Evolutionary conservation across 345 rosid species (phyloP).

Genomic region (Melaleuca quinquenervia): DNA sequence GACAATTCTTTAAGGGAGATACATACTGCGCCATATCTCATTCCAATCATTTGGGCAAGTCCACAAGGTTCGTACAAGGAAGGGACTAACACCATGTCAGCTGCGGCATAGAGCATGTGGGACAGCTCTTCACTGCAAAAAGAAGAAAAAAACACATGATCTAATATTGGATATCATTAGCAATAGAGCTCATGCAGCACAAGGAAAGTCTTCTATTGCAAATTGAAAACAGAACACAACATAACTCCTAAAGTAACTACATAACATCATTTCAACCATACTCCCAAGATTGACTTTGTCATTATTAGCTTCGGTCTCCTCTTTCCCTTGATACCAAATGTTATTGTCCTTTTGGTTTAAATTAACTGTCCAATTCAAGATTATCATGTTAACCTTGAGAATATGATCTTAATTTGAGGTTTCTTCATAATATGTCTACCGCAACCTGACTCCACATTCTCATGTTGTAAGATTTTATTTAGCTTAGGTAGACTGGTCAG

Average conservation of each 20-base stretch:
- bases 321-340: not conserved
- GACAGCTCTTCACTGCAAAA: conserved; percentile 43
- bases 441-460: not conserved
- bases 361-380: not conserved
- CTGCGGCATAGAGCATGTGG: conserved; percentile 59
- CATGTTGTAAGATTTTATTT: not conserved
- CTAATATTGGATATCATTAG: not conserved
- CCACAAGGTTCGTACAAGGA: conserved; percentile 59
- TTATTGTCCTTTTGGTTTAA: not conserved
- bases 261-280: not conserved
- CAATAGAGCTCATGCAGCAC: not conserved
- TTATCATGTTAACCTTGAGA: not conserved
- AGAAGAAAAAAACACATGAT: not conserved
- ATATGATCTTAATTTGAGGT: not conserved
- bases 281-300: not conserved
- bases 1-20: not conserved
- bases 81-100: conserved; percentile 51
- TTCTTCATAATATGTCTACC: not conserved
- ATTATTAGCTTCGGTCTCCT: not conserved
- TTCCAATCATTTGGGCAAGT: conserved; percentile 58
- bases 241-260: not conserved
- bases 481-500: not conserved
- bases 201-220: not conserved
- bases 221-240: not conserved
- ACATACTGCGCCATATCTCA: conserved; percentile 51